Evolutionary conservation across 345 rosid species (phyloP), one percentile per base, ranked within the genome.

Genomic region (Camelina neglecta): DNA sequence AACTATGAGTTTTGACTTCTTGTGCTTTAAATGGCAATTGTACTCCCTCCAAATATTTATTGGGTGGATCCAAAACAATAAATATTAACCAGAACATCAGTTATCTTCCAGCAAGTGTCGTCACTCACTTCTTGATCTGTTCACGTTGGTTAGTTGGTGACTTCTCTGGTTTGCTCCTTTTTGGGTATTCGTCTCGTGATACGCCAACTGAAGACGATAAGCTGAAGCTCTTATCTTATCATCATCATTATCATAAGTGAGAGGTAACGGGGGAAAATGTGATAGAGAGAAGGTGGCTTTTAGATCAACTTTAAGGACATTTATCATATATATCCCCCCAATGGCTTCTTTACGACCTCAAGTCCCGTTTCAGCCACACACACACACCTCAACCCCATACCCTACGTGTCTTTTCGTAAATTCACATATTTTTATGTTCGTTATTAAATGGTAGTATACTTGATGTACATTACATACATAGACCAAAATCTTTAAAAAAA

Each of bases 261-360:
- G 66, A 61, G 64, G 56, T 3, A 51, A 21, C 31, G 31, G 31
- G 44, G 5, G 50, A 42, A 18, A 18, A 42, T 68, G 26, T 15
- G 67, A 60, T 20, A 75, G 58, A 74, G 71, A n/a, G 73, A 63
- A 63, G 60, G 23, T 72, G 81, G 69, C 81, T 65, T 71, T 72
- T 78, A 65, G 58, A 66, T 49, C 50, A 51, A 61, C 58, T 60
- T 76, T 61, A 61, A 53, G 41, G 80, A 42, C 80, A 61, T 51
- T 35, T 71, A 35, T 35, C 38, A 35, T 35, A 35, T 35, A 29
- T 29, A 56, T 64, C 64, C 65, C 71, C 36, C 42, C 7, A 69
- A 44, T 29, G 54, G 75, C 69, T 76, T 77, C 39, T 71, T 56
- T 33, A 23, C 44, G 29, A 68, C 53, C 39, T 58, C 72, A 50